Evolutionary conservation across 2,329 filamentous ascomycete species (phyloP).

Genomic region (Cladophialophora yegresii): DNA sequence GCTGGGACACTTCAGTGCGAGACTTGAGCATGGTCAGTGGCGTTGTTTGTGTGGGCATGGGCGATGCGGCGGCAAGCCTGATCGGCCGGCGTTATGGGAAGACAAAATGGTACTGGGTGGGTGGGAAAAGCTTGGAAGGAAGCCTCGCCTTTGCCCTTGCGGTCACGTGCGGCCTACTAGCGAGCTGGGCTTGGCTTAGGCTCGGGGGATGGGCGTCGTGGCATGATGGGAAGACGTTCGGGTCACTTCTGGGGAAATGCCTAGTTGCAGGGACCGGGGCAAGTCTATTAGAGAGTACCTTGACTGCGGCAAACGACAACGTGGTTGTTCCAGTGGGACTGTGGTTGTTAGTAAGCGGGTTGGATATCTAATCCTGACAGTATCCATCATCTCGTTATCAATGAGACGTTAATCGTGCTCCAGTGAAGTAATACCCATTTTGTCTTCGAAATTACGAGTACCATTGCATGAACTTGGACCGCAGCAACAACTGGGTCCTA

Average conservation of each 20-base stretch:
- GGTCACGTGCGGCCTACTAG: constrained; percentile 72
- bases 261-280: constrained; percentile 73
- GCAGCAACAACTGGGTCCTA: background rate
- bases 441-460: background rate
- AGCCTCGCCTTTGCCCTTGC: constrained; percentile 76
- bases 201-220: constrained; percentile 67
- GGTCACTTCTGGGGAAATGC: constrained; percentile 58
- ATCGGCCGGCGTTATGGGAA: constrained; percentile 84
- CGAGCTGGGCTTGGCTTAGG: constrained; percentile 71
- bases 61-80: constrained; percentile 88
- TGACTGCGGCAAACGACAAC: constrained; percentile 98
- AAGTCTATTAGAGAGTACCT: constrained; percentile 88
- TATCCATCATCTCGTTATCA: constrained; percentile 1
- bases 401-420: background rate
- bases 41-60: constrained; percentile 90
- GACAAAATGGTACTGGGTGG: constrained; percentile 93
- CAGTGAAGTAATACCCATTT: background rate
- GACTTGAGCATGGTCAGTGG: constrained; percentile 91
- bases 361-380: constrained; percentile 43
- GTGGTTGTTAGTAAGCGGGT: constrained; percentile 85
- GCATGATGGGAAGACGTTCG: constrained; percentile 32
- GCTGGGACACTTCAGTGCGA: constrained; percentile 73
- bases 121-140: constrained; percentile 92
- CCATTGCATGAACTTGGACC: background rate
- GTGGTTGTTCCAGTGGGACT: constrained; percentile 91